Conservation (phyloP, 1,284 basidiomycete genomes). For the Rhodotorula sp. region DNA sequence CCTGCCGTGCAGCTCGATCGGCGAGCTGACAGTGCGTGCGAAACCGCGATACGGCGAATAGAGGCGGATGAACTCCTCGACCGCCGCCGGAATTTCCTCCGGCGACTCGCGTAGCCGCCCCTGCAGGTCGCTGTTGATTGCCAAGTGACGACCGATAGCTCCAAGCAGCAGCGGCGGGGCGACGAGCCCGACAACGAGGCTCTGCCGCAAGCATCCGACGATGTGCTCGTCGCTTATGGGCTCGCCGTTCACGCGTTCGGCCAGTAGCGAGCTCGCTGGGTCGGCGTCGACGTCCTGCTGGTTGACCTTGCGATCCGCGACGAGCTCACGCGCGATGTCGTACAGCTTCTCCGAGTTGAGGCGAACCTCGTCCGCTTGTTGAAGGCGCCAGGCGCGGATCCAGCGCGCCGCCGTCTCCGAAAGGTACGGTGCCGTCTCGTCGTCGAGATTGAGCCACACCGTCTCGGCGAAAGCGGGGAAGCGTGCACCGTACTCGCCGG, state of each 20-base stretch:
- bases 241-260: slow-evolving; percentile 8
- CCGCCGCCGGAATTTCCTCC: slow-evolving; percentile 14
- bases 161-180: slow-evolving; percentile 23
- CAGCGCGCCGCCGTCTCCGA: slow-evolving; percentile 10
- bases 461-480: slow-evolving; percentile 20
- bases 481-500: slow-evolving; percentile 13
- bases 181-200: slow-evolving; percentile 13
- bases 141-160: slow-evolving; percentile 17
- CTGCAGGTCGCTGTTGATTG: slow-evolving; percentile 16
- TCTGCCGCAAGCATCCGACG: slow-evolving; percentile 18
- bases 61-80: slow-evolving; percentile 30
- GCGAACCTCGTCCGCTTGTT: slow-evolving; percentile 2
- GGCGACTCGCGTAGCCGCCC: slow-evolving; percentile 13
- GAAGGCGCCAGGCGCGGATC: slow-evolving; percentile 19
- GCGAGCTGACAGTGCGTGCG: slow-evolving; percentile 12
- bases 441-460: slow-evolving; percentile 26
- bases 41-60: slow-evolving; percentile 30
- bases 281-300: slow-evolving; percentile 22
- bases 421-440: slow-evolving; percentile 6
- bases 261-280: slow-evolving; percentile 22
- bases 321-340: slow-evolving; percentile 14
- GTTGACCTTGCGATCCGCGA: slow-evolving; percentile 10
- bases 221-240: slow-evolving; percentile 14
- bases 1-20: slow-evolving; percentile 15
- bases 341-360: slow-evolving; percentile 18